Evolutionary conservation across 371 early-diverging fungal genomes (phyloP), one percentile per base, ranked within the genome.

Genomic region (Saksenaea vasiformis): DNA sequence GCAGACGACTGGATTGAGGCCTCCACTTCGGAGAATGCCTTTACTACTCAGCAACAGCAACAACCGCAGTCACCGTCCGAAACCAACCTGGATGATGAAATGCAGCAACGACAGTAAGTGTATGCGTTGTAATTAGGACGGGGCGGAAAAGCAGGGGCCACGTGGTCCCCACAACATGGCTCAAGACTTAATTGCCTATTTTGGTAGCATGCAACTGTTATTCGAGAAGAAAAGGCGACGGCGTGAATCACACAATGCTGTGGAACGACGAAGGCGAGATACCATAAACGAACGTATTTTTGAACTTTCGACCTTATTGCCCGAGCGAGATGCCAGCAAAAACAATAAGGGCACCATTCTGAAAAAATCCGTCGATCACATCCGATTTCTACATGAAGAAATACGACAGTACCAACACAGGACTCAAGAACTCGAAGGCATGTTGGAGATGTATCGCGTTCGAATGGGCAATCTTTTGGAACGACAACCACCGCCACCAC

Each of bases 211-310:
- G 70, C 70, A 70, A 61, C 58, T 64, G 28, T 47, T 76, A 41
- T 72, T 73, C 61, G 76, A 76, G 51, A 76, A 73, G 60, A 72
- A 70, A 36, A 60, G 65, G 64, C 65, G 66, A 64, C 68, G 76
- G 62, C 62, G 76, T 34, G 76, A 76, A 68, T 70, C 71, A 14
- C 76, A 76, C 44, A 76, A 76, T 66, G 68, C 73, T 44, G 95
- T 97, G 34, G 97, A 97, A 72, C 84, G 97, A 58, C 88, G 97
- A 54, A 85, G 97, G 54, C 86, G 97, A 54, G 97, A 96, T 69
- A 92, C 94, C 79, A 97, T 97, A 75, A 97, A 97, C 69, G 97
- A 96, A 70, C 92, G 92, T 71, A 97, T 97, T 62, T 90, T 91
- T 44, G 71, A 71, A 58, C 24, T 74, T 43, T 68, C 71, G 1